Percentiles rank a stretch among this genome's conserved stretches.
Conservation (phyloP, 1,284 basidiomycete genomes). For the Sporisorium graminicola region DNA sequence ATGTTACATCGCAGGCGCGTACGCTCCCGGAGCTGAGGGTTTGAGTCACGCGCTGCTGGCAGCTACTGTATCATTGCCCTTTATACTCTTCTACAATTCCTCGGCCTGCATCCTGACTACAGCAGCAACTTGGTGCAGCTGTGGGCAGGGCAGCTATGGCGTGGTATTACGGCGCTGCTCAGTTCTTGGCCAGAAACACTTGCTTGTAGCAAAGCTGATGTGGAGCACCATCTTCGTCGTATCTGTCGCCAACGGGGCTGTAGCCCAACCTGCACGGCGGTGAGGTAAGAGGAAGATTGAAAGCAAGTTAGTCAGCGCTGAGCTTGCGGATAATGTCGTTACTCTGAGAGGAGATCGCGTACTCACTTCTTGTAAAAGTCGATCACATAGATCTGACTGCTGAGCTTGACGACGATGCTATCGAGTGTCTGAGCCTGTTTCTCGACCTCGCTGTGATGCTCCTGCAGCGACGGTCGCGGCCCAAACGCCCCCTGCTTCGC, state of each 20-base stretch:
- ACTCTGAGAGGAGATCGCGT: too few species aligned
- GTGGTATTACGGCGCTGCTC: not conserved
- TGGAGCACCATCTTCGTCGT: conserved; percentile 48
- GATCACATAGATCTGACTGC: conserved; percentile 48
- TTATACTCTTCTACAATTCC: not conserved
- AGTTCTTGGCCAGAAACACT: conserved; percentile 21
- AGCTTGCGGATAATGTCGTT: not conserved
- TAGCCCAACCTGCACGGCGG: conserved; percentile 35
- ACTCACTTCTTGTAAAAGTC: conserved; percentile 49
- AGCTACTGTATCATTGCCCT: not conserved
- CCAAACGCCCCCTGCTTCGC: conserved; percentile 37
- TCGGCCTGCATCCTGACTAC: too few species aligned
- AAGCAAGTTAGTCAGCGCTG: not conserved
- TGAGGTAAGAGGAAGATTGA: not conserved
- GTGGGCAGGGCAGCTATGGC: too few species aligned
- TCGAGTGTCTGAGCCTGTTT: conserved; percentile 19
- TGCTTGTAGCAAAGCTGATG: conserved; percentile 50
- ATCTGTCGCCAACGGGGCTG: conserved; percentile 35
- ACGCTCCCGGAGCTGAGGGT: conserved; percentile 1
- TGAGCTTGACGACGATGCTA: conserved; percentile 51
- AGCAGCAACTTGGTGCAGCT: too few species aligned
- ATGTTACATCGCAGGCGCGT: conserved; percentile 5
- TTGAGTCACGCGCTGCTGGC: conserved; percentile 2
- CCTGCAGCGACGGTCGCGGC: conserved; percentile 15
- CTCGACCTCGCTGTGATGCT: not conserved